Evolutionary conservation across 441 rosid genomes (phyloP).

Genomic region (Kokia cookei): DNA sequence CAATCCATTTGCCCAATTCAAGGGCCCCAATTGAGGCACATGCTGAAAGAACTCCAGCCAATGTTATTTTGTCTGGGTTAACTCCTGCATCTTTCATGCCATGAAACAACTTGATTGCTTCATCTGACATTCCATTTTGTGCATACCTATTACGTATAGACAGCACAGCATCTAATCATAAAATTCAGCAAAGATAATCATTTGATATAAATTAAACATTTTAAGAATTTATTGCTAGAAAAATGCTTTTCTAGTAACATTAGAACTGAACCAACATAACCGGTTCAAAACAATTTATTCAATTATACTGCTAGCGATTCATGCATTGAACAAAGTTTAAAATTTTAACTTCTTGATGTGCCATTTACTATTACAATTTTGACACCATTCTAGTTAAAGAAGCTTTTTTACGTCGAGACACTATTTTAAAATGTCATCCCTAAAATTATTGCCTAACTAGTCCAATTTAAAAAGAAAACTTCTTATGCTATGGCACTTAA

Average conservation of each 20-base stretch:
- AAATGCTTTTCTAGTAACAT: not conserved
- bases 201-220: not conserved
- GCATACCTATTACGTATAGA: slow-evolving; percentile 41
- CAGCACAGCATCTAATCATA: slow-evolving; percentile 3
- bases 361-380: not conserved
- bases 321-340: not conserved
- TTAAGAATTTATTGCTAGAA: not conserved
- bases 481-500: not conserved
- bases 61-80: slow-evolving; percentile 46
- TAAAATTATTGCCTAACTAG: not conserved
- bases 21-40: slow-evolving; percentile 78
- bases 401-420: not conserved
- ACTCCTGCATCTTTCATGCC: slow-evolving; percentile 41
- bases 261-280: not conserved
- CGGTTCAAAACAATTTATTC: not conserved
- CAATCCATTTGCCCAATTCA: slow-evolving; percentile 64
- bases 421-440: not conserved
- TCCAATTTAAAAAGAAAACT: not conserved
- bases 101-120: slow-evolving; percentile 54
- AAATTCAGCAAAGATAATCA: not conserved
- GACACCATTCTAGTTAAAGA: not conserved
- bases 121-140: slow-evolving; percentile 70
- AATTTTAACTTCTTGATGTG: not conserved
- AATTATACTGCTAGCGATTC: not conserved
- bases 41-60: slow-evolving; percentile 57